These are phyloP conservation scores for Zostera marina DNA, from an alignment of 116 monocot species.

Conservation along the genomic window DNA sequence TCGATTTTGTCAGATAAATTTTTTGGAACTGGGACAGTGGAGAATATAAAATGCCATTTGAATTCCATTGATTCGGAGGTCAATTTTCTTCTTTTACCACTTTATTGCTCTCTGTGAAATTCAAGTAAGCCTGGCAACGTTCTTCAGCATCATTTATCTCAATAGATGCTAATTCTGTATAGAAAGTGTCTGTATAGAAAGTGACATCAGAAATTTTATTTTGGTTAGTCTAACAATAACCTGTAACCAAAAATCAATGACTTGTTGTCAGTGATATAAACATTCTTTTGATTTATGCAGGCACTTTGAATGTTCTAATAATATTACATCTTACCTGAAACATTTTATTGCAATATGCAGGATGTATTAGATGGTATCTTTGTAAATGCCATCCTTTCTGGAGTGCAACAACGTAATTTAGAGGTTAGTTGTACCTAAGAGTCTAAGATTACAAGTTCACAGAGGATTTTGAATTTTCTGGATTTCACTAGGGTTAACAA, in stretches of 20 bases:
- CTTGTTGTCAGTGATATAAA: neutral
- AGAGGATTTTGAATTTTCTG: neutral
- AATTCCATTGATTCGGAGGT: constrained; percentile 72
- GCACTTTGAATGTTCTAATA: neutral
- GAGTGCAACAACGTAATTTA: constrained; percentile 89
- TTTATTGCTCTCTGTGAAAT: neutral
- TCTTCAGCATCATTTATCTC: neutral
- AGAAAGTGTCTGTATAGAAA: neutral
- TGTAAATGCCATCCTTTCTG: constrained; percentile 85
- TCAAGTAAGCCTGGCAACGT: neutral
- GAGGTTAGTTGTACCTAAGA: constrained; percentile 34
- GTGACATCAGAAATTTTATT: no score
- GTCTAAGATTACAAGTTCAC: neutral
- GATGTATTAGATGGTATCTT: constrained; percentile 67
- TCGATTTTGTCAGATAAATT: constrained; percentile 49
- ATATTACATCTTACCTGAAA: neutral
- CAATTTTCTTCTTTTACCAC: neutral
- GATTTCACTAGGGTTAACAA: neutral
- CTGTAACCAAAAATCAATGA: neutral
- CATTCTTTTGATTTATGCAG: neutral
- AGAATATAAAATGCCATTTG: constrained; percentile 68
- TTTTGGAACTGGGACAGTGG: constrained; percentile 91
- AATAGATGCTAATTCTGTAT: neutral
- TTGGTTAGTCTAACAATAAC: no score
- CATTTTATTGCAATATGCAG: constrained; percentile 18